Conservation (phyloP, 495 filamentous ascomycete genomes). For the Penicillium daleae region DNA sequence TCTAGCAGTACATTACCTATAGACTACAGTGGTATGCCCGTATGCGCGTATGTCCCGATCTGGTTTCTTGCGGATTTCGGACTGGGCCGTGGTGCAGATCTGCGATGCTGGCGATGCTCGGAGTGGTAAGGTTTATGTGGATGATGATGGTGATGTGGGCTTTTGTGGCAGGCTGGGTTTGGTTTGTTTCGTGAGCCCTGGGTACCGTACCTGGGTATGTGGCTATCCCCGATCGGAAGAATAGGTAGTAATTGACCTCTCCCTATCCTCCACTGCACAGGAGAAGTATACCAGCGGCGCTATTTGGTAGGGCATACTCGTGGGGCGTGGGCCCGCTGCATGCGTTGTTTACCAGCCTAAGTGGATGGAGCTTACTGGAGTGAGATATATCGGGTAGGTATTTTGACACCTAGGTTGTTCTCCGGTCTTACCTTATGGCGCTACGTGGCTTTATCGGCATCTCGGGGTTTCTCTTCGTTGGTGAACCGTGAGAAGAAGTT, state of each 20-base stretch:
- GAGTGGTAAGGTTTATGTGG: slow-evolving; percentile 20
- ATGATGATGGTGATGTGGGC: slow-evolving; percentile 20
- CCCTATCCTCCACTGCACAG: not conserved
- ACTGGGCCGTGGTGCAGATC: slow-evolving; percentile 10
- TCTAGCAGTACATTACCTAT: not conserved
- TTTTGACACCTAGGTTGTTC: not conserved
- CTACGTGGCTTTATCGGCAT: not conserved
- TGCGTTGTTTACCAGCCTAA: slow-evolving; percentile 10
- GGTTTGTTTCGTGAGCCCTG: not conserved
- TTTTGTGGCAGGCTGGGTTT: slow-evolving; percentile 11
- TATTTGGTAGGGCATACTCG: not conserved
- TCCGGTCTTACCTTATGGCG: slow-evolving; percentile 13
- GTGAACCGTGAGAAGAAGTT: not conserved
- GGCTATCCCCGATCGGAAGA: not conserved
- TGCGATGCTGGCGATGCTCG: slow-evolving; percentile 14
- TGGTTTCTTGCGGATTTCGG: slow-evolving; percentile 17
- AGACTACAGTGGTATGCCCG: not conserved
- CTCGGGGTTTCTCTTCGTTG: not conserved
- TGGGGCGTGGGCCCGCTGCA: slow-evolving; percentile 4
- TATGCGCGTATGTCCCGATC: slow-evolving; percentile 15
- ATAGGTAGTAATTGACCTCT: not conserved
- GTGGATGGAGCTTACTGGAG: slow-evolving; percentile 3
- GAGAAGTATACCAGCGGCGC: not conserved
- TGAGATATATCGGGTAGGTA: slow-evolving; percentile 12
- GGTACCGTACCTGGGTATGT: not conserved